Percentiles rank a stretch among this genome's conserved stretches.
phyloP scores from a whole-genome alignment of 2,329 filamentous ascomycete genomes.

The Claviceps arundinis region DNA sequence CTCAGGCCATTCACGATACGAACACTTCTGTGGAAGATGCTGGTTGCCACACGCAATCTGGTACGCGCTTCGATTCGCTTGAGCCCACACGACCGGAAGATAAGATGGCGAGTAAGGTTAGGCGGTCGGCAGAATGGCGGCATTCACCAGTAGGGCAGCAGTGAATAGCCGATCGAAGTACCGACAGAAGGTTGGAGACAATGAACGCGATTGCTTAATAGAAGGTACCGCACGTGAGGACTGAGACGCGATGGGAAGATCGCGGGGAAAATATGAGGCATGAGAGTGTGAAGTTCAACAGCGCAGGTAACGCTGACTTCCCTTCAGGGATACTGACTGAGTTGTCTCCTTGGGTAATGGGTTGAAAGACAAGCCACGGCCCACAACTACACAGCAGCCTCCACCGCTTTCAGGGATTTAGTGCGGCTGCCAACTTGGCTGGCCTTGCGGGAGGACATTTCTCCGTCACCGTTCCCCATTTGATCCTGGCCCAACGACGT shows the following conservation, averaged over 20 bases:
- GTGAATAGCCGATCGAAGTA: neutral
- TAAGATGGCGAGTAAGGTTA: neutral
- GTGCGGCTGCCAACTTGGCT: neutral
- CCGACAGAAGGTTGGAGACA: neutral
- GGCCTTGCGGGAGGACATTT: neutral
- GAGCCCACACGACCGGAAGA: slow-evolving; percentile 28
- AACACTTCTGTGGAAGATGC: slow-evolving; percentile 9
- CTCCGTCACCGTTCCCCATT: neutral
- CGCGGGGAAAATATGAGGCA: slow-evolving; percentile 4
- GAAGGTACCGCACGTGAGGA: slow-evolving; percentile 3
- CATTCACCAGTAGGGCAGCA: slow-evolving; percentile 36
- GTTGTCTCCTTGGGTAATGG: neutral
- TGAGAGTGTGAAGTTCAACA: slow-evolving; percentile 5
- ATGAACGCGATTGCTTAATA: slow-evolving; percentile 8
- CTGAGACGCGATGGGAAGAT: slow-evolving; percentile 1
- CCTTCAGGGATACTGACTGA: slow-evolving; percentile 6
- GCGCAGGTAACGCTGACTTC: slow-evolving; percentile 2
- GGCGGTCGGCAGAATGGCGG: neutral
- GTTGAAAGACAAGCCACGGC: neutral
- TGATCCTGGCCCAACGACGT: too few relatives aligned
- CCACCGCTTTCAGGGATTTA: neutral
- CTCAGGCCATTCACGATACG: slow-evolving; percentile 10
- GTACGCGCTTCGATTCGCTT: slow-evolving; percentile 11
- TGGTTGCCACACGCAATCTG: slow-evolving; percentile 5
- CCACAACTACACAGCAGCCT: neutral